phyloP scores from a whole-genome alignment of 306 rosid species.

The Hylodesmum podocarpum region DNA sequence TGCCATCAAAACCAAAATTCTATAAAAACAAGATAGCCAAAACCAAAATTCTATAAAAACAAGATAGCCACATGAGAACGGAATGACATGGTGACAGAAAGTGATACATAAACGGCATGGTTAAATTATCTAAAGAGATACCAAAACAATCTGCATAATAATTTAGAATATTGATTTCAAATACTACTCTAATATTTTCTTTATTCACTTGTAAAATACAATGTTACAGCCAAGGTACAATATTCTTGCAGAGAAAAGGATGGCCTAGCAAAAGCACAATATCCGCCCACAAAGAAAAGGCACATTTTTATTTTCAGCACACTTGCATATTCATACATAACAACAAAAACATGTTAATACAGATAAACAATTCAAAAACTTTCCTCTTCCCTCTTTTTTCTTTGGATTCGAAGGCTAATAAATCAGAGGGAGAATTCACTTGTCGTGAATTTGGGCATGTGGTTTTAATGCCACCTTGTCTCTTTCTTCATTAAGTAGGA shows the following conservation, averaged over 20 bases:
- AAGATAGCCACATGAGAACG: not conserved
- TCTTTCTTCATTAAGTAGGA: not conserved
- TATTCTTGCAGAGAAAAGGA: not conserved
- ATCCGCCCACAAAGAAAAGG: not conserved
- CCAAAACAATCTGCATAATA: not conserved
- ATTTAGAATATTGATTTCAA: not conserved
- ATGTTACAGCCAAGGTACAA: not conserved
- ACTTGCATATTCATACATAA: not conserved
- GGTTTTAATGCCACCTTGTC: not conserved
- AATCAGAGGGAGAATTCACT: not conserved
- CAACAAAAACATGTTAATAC: not conserved
- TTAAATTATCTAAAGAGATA: not conserved
- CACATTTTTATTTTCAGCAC: not conserved
- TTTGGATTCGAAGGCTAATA: not conserved
- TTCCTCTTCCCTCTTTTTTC: not conserved
- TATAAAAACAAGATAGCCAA: slow-evolving; percentile 38
- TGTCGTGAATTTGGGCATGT: not conserved
- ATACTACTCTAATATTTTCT: not conserved
- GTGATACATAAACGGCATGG: not conserved
- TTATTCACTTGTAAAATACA: not conserved
- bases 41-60: slow-evolving; percentile 77
- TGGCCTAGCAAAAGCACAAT: not conserved
- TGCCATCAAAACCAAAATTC: slow-evolving; percentile 96
- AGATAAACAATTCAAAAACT: not conserved
- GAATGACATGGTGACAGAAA: not conserved